A percentile compares a stretch with the other conserved stretches of the same genome.
Conservation (phyloP, 257 asterid species). For the Eucommia ulmoides region DNA sequence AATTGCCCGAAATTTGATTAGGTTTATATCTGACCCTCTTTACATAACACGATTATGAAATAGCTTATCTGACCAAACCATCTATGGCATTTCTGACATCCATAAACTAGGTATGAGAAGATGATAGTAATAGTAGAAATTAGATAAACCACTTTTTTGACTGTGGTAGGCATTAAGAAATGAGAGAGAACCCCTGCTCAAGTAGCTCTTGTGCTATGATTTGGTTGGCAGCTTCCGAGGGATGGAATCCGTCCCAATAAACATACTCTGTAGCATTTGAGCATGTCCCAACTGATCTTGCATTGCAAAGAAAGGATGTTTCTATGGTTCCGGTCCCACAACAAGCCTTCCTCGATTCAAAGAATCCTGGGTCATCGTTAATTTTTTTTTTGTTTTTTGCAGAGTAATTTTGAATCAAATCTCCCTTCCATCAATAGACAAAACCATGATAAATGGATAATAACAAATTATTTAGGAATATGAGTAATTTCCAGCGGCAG, state of each 20-base stretch:
- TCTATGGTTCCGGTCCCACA: constrained; percentile 68
- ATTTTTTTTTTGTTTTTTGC: too few species aligned
- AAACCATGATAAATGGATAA: not conserved
- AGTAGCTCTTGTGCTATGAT: constrained; percentile 51
- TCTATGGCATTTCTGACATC: not conserved
- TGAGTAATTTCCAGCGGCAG: too few species aligned
- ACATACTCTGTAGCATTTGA: constrained; percentile 61
- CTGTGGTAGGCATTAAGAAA: constrained; percentile 24
- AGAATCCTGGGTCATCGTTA: constrained; percentile 71
- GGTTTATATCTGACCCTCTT: not conserved
- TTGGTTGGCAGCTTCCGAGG: constrained; percentile 61
- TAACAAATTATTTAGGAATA: not conserved
- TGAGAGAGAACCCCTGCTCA: constrained; percentile 57
- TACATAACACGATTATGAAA: not conserved
- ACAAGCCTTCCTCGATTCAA: constrained; percentile 65
- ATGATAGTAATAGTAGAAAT: not conserved
- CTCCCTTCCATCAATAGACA: not conserved
- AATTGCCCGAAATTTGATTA: not conserved
- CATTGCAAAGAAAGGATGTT: constrained; percentile 55
- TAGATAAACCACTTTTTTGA: too few species aligned
- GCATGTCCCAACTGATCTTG: constrained; percentile 62
- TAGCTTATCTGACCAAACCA: not conserved
- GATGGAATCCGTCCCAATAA: constrained; percentile 84
- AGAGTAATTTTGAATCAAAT: too few species aligned
- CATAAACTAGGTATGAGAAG: not conserved